These are phyloP conservation scores for Eucalyptus paniculata DNA, from an alignment of 345 rosid genomes.

Conservation along the genomic window DNA sequence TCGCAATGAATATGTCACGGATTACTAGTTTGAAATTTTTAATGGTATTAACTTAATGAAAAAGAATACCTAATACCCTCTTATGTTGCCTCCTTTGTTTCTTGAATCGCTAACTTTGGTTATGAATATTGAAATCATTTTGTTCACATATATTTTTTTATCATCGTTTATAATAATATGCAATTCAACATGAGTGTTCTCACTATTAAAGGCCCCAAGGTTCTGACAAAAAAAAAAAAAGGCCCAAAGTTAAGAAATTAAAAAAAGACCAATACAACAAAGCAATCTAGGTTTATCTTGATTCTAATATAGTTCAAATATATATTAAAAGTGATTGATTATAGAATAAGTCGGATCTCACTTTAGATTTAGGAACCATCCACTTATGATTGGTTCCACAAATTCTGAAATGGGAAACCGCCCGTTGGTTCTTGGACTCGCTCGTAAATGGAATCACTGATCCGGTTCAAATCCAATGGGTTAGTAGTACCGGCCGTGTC, in stretches of 20 bases:
- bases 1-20: neutral
- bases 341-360: accelerated
- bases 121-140: neutral
- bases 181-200: neutral
- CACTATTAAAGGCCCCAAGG: neutral
- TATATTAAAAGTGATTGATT: neutral
- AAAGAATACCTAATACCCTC: neutral
- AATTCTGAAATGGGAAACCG: too few species aligned
- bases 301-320: too few species aligned
- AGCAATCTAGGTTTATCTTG: too few species aligned
- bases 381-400: accelerated
- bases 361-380: neutral
- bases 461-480: neutral
- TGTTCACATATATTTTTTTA: neutral
- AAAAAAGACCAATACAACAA: neutral
- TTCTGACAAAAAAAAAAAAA: neutral
- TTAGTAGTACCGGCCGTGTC: neutral
- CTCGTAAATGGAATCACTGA: neutral
- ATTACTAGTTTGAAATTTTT: neutral
- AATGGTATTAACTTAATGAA: neutral
- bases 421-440: neutral
- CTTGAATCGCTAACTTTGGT: neutral
- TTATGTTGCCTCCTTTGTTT: neutral
- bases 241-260: neutral
- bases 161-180: neutral